A percentile compares a stretch with the other conserved stretches of the same genome.
Conservation (phyloP, 139 green algal species). For the Raphidocelis subcapitata region DNA sequence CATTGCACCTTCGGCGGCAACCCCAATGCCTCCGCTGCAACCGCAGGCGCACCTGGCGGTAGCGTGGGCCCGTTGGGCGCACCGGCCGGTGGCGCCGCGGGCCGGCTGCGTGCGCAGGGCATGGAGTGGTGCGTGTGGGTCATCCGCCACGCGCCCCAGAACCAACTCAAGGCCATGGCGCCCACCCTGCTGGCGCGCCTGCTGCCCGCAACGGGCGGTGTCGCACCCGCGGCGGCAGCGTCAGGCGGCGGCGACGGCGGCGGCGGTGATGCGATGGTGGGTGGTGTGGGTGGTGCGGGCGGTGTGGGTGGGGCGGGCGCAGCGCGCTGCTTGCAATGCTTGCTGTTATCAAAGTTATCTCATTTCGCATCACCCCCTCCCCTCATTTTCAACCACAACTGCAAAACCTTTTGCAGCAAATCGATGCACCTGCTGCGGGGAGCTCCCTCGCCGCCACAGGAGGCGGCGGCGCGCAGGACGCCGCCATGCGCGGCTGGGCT, state of each 20-base stretch:
- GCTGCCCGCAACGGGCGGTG: slow-evolving; percentile 2
- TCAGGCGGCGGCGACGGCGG: background rate
- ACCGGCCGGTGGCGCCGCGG: slow-evolving; percentile 11
- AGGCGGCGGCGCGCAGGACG: background rate
- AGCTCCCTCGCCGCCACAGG: too few species aligned
- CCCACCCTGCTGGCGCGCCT: slow-evolving; percentile 12
- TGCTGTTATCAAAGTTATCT: too few species aligned
- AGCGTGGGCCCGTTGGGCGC: background rate
- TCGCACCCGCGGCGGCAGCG: background rate
- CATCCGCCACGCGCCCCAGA: slow-evolving; percentile 66
- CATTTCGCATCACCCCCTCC: too few species aligned
- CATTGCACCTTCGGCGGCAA: too few species aligned
- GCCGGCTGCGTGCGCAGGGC: slow-evolving; percentile 61
- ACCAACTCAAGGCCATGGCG: slow-evolving; percentile 64
- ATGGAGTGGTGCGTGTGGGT: slow-evolving; percentile 92
- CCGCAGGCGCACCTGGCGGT: too few species aligned
- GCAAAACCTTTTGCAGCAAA: background rate
- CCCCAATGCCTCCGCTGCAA: too few species aligned
- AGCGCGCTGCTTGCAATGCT: too few species aligned
- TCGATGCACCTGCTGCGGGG: background rate
- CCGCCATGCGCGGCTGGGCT: slow-evolving; percentile 66
- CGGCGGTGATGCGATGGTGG: background rate
- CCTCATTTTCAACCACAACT: too few species aligned
- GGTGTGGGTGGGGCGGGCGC: too few species aligned
- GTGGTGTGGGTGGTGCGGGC: too few species aligned